Base-by-base conservation (phyloP, 169 alveolate genomes). In the Neospora caninum region DNA sequence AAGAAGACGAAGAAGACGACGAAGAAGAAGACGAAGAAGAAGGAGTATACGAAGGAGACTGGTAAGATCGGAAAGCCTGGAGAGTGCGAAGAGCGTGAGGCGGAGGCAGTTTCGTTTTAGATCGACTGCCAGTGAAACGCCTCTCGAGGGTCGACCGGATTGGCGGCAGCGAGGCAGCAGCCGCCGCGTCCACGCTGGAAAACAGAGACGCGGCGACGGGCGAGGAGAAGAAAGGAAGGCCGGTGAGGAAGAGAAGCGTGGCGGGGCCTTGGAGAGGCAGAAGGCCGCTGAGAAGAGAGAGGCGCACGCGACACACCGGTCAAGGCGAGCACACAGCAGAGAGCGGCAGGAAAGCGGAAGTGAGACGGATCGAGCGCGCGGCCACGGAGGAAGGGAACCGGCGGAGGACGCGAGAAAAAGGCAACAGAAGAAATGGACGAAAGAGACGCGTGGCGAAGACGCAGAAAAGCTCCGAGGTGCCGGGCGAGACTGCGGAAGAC, bases 61-160 rank as follows among this genome's bases (percentile, higher is more conserved):
- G 73, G 73, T 27, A 27, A 16, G 73, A 64, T 29, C 20, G 25
- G 73, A 64, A 64, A 16, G 25, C 73, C n/a, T 64, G 73, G 73
- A 64, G 31, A 22, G 34, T 64, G 73, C 73, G 73, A 4, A 64
- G 73, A 6, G 25, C 73, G 31, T 64, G n/a, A 9, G 73, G 34
- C 4, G 73, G 73, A 16, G 87, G 42, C 58, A 88, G 42, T 38
- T 58, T 64, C 64, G 13, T 54, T 18, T 67, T 58, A 64, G 70
- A 64, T 58, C 93, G 69, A 83, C 93, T 88, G 93, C 93, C 93
- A 29, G 49, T n/a, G 69, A 88, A 88, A 0, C 49, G 84, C 0
- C 87, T 86, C 41, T 88, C 70, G n/a, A 34, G 9, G 87, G 45
- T 18, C 27, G 49, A 88, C 70, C n/a, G 86, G 38, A 67, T 0